These are phyloP conservation scores for Manihot esculenta DNA, from an alignment of 441 rosid genomes.

Conservation along the genomic window DNA sequence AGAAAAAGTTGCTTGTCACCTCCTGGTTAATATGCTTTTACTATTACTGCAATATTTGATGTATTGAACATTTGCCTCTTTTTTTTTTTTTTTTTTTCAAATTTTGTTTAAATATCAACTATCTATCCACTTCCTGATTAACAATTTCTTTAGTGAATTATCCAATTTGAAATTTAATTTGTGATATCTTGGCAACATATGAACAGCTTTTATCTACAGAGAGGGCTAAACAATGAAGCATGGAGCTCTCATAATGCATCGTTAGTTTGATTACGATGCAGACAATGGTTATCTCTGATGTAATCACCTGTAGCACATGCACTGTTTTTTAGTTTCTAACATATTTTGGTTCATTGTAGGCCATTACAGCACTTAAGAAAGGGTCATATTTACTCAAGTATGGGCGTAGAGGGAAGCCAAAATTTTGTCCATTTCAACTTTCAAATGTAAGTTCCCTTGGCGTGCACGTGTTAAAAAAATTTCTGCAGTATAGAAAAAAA, in stretches of 20 bases:
- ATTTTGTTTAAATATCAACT: not conserved
- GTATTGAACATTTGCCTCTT: not conserved
- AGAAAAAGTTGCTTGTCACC: not conserved
- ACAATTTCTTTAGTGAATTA: not conserved
- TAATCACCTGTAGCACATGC: not conserved
- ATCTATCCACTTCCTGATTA: not conserved
- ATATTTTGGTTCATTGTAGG: conserved; percentile 24
- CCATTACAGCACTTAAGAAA: conserved; percentile 53
- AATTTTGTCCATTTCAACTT: conserved; percentile 53
- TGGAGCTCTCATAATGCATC: not conserved
- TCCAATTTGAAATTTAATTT: not conserved
- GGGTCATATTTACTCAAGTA: conserved; percentile 53
- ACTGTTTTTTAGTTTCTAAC: not conserved
- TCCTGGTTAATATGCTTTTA: not conserved
- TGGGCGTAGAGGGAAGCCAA: conserved; percentile 58
- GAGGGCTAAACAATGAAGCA: not conserved
- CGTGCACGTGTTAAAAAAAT: not conserved
- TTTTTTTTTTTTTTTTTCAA: not conserved
- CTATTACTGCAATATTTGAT: not conserved
- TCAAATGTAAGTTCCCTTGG: conserved; percentile 38
- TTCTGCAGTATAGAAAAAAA: not conserved
- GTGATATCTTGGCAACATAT: not conserved
- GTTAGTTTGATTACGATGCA: not conserved
- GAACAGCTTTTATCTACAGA: not conserved
- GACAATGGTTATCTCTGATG: not conserved